These are phyloP conservation scores for Paecilomyces formosus DNA, from an alignment of 2,329 filamentous ascomycete species.

Conservation along the genomic window DNA sequence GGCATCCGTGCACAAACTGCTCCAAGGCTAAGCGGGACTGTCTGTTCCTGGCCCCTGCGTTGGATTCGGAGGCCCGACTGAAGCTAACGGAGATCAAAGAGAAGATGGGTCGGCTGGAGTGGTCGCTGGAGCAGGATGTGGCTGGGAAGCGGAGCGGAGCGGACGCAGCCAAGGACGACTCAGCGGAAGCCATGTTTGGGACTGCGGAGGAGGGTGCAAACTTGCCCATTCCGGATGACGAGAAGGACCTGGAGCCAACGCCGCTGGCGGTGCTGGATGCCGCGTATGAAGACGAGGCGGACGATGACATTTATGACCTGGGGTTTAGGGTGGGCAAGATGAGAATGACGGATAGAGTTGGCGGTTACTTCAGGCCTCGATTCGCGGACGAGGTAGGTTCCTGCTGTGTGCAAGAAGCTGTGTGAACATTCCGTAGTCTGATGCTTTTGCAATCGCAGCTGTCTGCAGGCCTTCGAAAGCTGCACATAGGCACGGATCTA, in stretches of 20 bases:
- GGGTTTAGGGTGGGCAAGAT: conserved; percentile 65
- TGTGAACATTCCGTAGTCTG: neutral
- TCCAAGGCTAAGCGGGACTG: conserved; percentile 46
- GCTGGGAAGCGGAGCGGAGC: conserved; percentile 35
- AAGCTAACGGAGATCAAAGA: conserved; percentile 72
- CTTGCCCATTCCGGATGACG: conserved; percentile 41
- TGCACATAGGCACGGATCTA: neutral
- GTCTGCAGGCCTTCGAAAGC: neutral
- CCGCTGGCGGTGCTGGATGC: conserved; percentile 58
- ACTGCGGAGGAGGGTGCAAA: conserved; percentile 38
- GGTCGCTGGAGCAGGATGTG: conserved; percentile 61
- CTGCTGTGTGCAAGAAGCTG: neutral
- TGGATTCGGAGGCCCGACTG: conserved; percentile 63
- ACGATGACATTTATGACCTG: conserved; percentile 64
- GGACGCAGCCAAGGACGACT: conserved; percentile 15
- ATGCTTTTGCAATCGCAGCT: neutral
- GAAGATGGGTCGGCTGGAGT: conserved; percentile 64
- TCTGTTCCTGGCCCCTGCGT: conserved; percentile 57
- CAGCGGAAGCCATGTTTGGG: conserved; percentile 31
- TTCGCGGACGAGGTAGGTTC: conserved; percentile 58
- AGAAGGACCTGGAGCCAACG: conserved; percentile 54
- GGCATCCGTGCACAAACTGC: conserved; percentile 59
- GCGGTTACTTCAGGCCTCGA: conserved; percentile 63
- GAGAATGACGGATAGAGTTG: conserved; percentile 66
- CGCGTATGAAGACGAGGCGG: conserved; percentile 58